Evolutionary conservation across 2,329 filamentous ascomycete species (phyloP).

Genomic region (Stachybotrys elegans): DNA sequence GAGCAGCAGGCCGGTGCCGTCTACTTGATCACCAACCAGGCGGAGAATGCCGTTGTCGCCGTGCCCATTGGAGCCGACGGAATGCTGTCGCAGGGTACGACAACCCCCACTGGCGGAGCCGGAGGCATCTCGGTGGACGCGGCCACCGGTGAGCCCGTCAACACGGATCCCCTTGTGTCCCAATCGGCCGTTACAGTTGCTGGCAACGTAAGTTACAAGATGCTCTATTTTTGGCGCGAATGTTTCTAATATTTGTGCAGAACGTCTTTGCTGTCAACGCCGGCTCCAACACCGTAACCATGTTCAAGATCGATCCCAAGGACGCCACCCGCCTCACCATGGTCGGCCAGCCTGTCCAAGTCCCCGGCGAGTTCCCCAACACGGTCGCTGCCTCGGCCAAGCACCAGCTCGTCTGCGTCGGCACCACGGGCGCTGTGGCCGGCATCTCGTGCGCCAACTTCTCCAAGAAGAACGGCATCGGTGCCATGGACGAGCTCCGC

Average conservation of each 20-base stretch:
- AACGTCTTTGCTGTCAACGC: conserved; percentile 48
- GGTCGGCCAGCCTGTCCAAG: conserved; percentile 34
- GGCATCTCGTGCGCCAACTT: conserved; percentile 41
- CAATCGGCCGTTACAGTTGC: conserved; percentile 46
- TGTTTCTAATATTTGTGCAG: conserved; percentile 21
- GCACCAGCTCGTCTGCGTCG: conserved; percentile 40
- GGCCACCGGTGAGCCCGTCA: conserved; percentile 29
- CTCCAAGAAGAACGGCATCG: conserved; percentile 27
- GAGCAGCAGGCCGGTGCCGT: conserved; percentile 37
- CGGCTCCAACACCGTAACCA: conserved; percentile 46
- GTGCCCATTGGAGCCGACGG: conserved; percentile 43
- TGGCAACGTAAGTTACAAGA: conserved; percentile 40
- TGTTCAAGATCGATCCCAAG: conserved; percentile 37
- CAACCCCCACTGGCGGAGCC: conserved; percentile 40
- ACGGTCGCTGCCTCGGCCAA: conserved; percentile 43
- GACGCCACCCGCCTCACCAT: conserved; percentile 40
- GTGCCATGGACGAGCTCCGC: conserved; percentile 38
- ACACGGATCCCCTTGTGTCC: conserved; percentile 44
- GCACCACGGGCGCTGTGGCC: conserved; percentile 35
- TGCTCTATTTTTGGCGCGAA: too few relatives aligned
- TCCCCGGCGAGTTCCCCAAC: conserved; percentile 48
- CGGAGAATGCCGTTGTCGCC: conserved; percentile 42
- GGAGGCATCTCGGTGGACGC: conserved; percentile 37
- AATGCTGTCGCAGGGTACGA: conserved; percentile 34
- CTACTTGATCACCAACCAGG: conserved; percentile 52